phyloP scores from a whole-genome alignment of 2,329 filamentous ascomycete genomes.

The Colletotrichum sp. region DNA sequence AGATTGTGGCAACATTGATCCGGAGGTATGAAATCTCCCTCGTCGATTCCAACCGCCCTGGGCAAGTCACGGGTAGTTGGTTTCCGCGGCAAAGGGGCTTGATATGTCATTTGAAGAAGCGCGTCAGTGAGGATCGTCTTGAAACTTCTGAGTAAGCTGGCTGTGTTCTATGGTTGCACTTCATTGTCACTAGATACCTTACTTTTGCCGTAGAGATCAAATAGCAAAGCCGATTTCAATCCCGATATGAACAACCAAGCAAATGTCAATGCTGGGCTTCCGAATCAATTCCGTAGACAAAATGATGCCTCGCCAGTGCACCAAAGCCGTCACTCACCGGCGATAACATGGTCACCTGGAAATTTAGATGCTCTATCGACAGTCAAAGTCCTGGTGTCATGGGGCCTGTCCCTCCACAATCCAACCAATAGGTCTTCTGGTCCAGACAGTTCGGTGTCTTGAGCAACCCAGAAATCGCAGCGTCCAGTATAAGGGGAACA shows the following conservation, averaged over 20 bases:
- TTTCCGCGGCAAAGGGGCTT: conserved; percentile 22
- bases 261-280: too few species aligned
- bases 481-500: rapidly evolving
- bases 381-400: too few species aligned
- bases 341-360: too few species aligned
- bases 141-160: background rate
- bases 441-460: rapidly evolving
- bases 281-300: too few species aligned
- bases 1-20: conserved; percentile 45
- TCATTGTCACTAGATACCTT: too few species aligned
- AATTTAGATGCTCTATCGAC: too few species aligned
- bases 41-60: conserved; percentile 24
- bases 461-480: background rate
- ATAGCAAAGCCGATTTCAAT: too few species aligned
- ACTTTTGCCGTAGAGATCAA: too few species aligned
- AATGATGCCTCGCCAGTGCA: too few species aligned
- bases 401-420: background rate
- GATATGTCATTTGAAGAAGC: conserved; percentile 19
- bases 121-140: background rate
- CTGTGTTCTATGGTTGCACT: too few species aligned
- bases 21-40: conserved; percentile 41
- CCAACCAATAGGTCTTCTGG: background rate
- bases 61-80: conserved; percentile 18
- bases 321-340: too few species aligned
- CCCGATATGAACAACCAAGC: rapidly evolving